These are phyloP conservation scores for Clonostachys byssicola DNA, from an alignment of 2,329 filamentous ascomycete genomes.

Conservation along the genomic window DNA sequence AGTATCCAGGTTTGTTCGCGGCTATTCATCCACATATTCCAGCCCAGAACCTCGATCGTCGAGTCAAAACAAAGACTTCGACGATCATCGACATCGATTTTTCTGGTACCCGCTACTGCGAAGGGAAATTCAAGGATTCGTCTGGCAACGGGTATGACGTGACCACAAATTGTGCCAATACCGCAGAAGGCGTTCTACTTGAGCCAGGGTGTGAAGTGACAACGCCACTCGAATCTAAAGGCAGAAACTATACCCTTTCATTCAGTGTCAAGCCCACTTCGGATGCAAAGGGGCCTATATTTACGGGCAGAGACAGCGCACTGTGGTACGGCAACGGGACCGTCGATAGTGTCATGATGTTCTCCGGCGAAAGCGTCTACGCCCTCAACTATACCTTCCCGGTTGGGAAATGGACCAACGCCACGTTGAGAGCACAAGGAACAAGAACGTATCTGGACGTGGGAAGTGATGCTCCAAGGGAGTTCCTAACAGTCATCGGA, in stretches of 20 bases:
- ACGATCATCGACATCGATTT: constrained; percentile 15
- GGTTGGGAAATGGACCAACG: not conserved
- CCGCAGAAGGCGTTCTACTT: constrained; percentile 19
- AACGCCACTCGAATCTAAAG: constrained; percentile 48
- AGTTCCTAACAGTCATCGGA: too few species aligned
- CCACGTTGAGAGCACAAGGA: too few species aligned
- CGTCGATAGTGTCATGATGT: constrained; percentile 17
- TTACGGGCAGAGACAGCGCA: constrained; percentile 36
- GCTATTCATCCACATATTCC: constrained; percentile 8
- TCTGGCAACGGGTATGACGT: constrained; percentile 17
- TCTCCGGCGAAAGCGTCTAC: constrained; percentile 26
- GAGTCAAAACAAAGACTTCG: constrained; percentile 5
- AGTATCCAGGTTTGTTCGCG: constrained; percentile 6
- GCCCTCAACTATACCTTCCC: constrained; percentile 16
- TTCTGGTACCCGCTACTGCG: not conserved
- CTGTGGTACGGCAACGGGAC: constrained; percentile 23
- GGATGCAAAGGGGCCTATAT: constrained; percentile 31
- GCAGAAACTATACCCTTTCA: constrained; percentile 50
- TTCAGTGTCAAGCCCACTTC: constrained; percentile 28
- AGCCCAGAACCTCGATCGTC: constrained; percentile 12
- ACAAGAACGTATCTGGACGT: too few species aligned
- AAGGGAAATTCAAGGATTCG: constrained; percentile 5
- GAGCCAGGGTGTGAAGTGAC: constrained; percentile 30
- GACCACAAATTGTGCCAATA: constrained; percentile 26
- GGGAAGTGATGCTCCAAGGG: too few species aligned